Percentiles rank a stretch among this genome's conserved stretches.
Conservation (phyloP, 345 rosid genomes). For the Populus deltoides region DNA sequence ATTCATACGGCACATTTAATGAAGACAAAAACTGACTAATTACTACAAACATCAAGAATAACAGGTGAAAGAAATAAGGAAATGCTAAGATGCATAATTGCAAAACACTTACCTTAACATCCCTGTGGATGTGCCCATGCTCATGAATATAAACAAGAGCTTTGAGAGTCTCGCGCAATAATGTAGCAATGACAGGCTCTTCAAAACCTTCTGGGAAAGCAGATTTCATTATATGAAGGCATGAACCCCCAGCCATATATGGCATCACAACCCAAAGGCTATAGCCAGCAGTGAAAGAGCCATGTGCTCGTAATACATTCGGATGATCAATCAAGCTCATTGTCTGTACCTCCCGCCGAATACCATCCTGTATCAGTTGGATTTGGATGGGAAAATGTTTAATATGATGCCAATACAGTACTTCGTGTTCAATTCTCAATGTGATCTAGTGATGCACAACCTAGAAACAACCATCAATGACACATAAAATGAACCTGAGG, state of each 20-base stretch:
- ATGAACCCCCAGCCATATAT: conserved; percentile 97
- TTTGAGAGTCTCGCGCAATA: conserved; percentile 83
- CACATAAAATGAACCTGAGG: neutral
- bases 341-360: conserved; percentile 92
- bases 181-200: conserved; percentile 85
- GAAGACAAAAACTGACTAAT: neutral
- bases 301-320: conserved; percentile 75
- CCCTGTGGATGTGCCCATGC: conserved; percentile 96
- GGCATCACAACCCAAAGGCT: conserved; percentile 99
- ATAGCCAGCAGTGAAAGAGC: conserved; percentile 81
- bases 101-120: conserved; percentile 68
- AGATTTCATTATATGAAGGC: conserved; percentile 91
- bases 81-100: neutral
- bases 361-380: conserved; percentile 70
- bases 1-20: neutral
- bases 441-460: neutral
- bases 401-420: neutral
- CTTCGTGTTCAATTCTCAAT: neutral
- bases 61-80: neutral
- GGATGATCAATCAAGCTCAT: conserved; percentile 91
- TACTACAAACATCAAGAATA: neutral
- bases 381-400: conserved; percentile 2
- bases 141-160: conserved; percentile 95
- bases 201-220: conserved; percentile 86
- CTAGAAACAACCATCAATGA: conserved; percentile 1